phyloP scores from a whole-genome alignment of 2,329 filamentous ascomycete genomes.

The Paradendryphiella salina region DNA sequence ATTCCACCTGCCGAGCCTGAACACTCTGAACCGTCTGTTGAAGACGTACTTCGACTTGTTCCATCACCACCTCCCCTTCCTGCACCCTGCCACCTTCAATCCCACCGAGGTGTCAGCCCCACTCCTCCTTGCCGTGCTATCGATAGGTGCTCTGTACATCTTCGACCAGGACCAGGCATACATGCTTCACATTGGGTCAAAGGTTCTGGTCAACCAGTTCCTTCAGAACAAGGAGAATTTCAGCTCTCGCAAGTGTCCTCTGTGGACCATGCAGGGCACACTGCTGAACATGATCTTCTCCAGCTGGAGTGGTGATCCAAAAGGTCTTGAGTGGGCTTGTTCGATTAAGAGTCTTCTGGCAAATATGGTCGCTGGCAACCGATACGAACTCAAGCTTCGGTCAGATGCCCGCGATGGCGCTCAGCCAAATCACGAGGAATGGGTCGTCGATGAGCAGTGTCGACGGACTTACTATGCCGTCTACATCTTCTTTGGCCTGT shows the following conservation, averaged over 20 bases:
- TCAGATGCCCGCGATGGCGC: conserved; percentile 81
- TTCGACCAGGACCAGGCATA: conserved; percentile 98
- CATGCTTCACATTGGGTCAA: conserved; percentile 95
- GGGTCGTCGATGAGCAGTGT: conserved; percentile 96
- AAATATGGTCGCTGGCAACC: conserved; percentile 97
- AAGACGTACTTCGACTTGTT: conserved; percentile 97
- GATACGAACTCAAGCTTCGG: conserved; percentile 92
- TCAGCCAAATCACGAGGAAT: conserved; percentile 79
- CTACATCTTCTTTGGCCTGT: conserved; percentile 96
- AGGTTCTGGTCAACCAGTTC: conserved; percentile 95
- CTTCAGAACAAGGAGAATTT: conserved; percentile 98
- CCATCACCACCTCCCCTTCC: conserved; percentile 93
- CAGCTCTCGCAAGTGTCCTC: conserved; percentile 92
- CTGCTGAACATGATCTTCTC: conserved; percentile 98
- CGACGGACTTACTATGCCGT: conserved; percentile 96
- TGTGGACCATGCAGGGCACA: conserved; percentile 98
- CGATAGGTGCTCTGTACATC: conserved; percentile 93
- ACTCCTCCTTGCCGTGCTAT: conserved; percentile 84
- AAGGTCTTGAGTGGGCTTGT: conserved; percentile 97
- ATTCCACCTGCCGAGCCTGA: conserved; percentile 81
- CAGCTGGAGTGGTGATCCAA: conserved; percentile 97
- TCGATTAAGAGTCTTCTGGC: conserved; percentile 97
- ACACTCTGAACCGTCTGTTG: conserved; percentile 85
- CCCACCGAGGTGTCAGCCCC: conserved; percentile 79
- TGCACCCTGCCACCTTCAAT: conserved; percentile 89